A percentile compares a stretch with the other conserved stretches of the same genome.
Evolutionary conservation across 495 filamentous ascomycete genomes (phyloP).

Genomic region (Tuber borchii): DNA sequence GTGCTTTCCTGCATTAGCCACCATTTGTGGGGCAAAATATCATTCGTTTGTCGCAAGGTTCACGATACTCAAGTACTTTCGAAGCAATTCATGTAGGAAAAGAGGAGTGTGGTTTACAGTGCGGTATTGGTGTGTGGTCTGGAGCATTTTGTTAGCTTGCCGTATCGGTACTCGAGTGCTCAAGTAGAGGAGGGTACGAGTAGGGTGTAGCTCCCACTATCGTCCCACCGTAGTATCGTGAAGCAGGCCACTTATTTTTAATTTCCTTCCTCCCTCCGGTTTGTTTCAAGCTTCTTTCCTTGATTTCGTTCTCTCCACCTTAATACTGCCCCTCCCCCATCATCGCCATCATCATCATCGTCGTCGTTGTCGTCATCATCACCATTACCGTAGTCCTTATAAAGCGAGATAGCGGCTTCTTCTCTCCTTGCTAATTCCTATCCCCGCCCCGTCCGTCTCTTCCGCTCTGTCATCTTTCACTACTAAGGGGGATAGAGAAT

Average conservation of each 20-base stretch:
- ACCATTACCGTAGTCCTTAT: background rate
- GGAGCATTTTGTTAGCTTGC: background rate
- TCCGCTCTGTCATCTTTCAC: background rate
- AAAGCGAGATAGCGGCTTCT: background rate
- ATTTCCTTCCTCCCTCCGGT: background rate
- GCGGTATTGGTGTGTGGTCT: too few relatives aligned
- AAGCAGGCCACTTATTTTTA: background rate
- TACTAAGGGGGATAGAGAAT: background rate
- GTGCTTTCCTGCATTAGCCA: background rate
- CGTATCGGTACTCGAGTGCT: background rate
- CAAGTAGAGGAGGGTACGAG: background rate
- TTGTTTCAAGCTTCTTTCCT: background rate
- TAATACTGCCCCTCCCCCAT: background rate
- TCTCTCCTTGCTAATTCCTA: background rate
- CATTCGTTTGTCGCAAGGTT: background rate
- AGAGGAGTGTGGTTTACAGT: background rate
- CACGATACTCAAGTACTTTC: too few relatives aligned
- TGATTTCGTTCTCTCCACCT: background rate
- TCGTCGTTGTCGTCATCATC: background rate
- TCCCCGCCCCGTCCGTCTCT: background rate
- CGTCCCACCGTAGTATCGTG: background rate
- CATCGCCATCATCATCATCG: background rate
- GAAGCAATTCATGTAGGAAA: background rate
- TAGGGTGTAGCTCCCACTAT: background rate
- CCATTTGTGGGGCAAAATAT: background rate